Conservation (phyloP, 1,284 basidiomycete species). For the Ganoderma boninense region DNA sequence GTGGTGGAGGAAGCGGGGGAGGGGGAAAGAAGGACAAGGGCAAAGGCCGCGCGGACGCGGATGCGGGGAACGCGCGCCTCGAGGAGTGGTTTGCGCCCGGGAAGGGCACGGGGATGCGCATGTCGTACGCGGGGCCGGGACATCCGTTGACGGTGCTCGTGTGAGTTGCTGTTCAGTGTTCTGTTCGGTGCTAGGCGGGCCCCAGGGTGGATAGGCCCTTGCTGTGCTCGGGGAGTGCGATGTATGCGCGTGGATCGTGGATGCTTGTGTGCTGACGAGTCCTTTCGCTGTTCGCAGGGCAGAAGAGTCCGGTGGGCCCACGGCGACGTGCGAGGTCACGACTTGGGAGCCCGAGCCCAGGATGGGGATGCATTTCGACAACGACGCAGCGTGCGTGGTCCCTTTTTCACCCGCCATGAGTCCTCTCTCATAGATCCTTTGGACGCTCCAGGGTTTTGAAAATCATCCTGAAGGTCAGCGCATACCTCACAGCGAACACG, state of each 20-base stretch:
- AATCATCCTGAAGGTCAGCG: slow-evolving; percentile 84
- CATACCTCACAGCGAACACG: not conserved
- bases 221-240: slow-evolving; percentile 14
- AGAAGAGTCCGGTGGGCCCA: slow-evolving; percentile 85
- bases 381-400: slow-evolving; percentile 67
- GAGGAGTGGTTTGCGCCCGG: slow-evolving; percentile 65
- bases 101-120: slow-evolving; percentile 83
- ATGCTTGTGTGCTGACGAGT: not conserved
- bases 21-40: slow-evolving; percentile 52
- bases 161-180: slow-evolving; percentile 49
- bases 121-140: slow-evolving; percentile 84
- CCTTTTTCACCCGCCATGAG: not conserved
- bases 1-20: slow-evolving; percentile 16
- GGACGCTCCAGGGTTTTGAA: slow-evolving; percentile 70
- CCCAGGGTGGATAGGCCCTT: slow-evolving; percentile 43
- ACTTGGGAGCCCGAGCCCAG: slow-evolving; percentile 88
- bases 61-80: slow-evolving; percentile 44
- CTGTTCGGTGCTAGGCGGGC: not conserved
- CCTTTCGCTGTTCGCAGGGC: slow-evolving; percentile 56
- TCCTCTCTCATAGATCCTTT: slow-evolving; percentile 9
- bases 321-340: slow-evolving; percentile 88
- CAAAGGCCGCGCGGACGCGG: slow-evolving; percentile 52
- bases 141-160: slow-evolving; percentile 83
- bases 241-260: not conserved
- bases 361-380: slow-evolving; percentile 83